These are phyloP conservation scores for Scheffersomyces quercinus DNA, from an alignment of 1,139 yeast genomes.

Conservation along the genomic window DNA sequence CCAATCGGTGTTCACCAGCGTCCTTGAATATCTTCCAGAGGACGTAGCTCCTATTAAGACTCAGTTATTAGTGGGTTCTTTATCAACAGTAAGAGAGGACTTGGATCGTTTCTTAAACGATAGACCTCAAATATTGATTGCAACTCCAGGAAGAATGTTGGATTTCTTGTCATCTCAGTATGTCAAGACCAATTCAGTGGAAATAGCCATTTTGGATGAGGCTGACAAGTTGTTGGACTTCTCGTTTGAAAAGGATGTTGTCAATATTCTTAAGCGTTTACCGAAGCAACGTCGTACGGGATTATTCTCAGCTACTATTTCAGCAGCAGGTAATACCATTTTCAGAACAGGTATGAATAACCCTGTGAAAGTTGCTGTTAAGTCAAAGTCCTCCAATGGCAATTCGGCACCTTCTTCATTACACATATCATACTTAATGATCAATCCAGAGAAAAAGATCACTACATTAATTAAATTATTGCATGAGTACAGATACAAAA, in stretches of 20 bases:
- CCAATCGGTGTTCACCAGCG: conserved; percentile 58
- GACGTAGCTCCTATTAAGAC: conserved; percentile 47
- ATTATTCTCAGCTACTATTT: conserved; percentile 85
- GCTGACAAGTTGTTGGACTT: conserved; percentile 87
- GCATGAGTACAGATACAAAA: conserved; percentile 57
- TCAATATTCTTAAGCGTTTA: conserved; percentile 60
- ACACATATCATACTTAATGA: conserved; percentile 59
- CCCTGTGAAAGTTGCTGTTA: conserved; percentile 83
- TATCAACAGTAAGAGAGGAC: conserved; percentile 72
- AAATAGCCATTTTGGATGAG: conserved; percentile 82
- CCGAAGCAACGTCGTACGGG: conserved; percentile 96
- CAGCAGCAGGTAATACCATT: conserved; percentile 70
- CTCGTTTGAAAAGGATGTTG: conserved; percentile 72
- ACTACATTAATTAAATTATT: conserved; percentile 58
- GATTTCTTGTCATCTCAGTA: conserved; percentile 62
- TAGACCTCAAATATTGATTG: conserved; percentile 75
- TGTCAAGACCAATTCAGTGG: conserved; percentile 61
- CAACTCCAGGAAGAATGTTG: conserved; percentile 88
- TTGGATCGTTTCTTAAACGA: conserved; percentile 52
- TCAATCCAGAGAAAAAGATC: conserved; percentile 62
- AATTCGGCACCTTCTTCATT: conserved; percentile 61
- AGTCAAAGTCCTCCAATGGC: conserved; percentile 38
- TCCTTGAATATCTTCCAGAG: conserved; percentile 63
- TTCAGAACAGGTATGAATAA: conserved; percentile 84
- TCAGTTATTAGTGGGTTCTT: conserved; percentile 82